Conservation (phyloP, 495 filamentous ascomycete genomes). For the Alectoria sarmentosa region DNA sequence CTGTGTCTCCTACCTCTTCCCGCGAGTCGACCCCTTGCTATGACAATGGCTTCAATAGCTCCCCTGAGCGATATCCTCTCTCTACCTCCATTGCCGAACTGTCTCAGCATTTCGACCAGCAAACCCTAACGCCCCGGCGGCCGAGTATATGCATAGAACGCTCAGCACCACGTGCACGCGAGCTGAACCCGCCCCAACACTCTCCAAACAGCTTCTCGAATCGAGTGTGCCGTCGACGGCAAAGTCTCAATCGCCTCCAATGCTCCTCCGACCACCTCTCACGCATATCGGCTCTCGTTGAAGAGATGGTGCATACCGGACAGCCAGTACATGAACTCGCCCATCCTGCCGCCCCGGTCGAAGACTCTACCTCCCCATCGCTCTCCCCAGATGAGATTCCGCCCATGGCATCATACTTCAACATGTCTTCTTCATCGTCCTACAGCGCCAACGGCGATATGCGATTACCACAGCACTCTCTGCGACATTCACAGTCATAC, state of each 20-base stretch:
- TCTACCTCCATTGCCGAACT: slow-evolving; percentile 20
- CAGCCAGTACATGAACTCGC: background rate
- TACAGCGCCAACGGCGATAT: background rate
- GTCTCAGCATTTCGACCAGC: slow-evolving; percentile 20
- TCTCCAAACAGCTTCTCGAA: slow-evolving; percentile 18
- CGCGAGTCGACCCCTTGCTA: slow-evolving; percentile 14
- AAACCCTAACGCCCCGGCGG: slow-evolving; percentile 11
- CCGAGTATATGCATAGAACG: slow-evolving; percentile 5
- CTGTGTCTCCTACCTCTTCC: slow-evolving; percentile 17
- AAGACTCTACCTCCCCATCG: slow-evolving; percentile 12
- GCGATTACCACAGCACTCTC: slow-evolving; percentile 3
- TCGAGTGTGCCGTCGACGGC: slow-evolving; percentile 18
- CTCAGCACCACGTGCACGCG: slow-evolving; percentile 4
- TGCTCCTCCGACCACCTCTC: slow-evolving; percentile 19
- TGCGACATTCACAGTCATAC: slow-evolving; percentile 14
- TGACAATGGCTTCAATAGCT: slow-evolving; percentile 5
- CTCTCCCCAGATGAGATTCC: slow-evolving; percentile 7
- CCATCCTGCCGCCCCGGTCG: slow-evolving; percentile 1
- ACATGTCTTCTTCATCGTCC: slow-evolving; percentile 8
- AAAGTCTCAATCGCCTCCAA: slow-evolving; percentile 17
- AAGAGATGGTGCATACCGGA: slow-evolving; percentile 18
- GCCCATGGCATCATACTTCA: slow-evolving; percentile 12
- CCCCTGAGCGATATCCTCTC: slow-evolving; percentile 1
- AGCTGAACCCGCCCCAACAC: slow-evolving; percentile 8
- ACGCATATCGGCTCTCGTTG: slow-evolving; percentile 18